Conservation (phyloP, 139 green algal species). For the Chlamydomonas sp. region DNA sequence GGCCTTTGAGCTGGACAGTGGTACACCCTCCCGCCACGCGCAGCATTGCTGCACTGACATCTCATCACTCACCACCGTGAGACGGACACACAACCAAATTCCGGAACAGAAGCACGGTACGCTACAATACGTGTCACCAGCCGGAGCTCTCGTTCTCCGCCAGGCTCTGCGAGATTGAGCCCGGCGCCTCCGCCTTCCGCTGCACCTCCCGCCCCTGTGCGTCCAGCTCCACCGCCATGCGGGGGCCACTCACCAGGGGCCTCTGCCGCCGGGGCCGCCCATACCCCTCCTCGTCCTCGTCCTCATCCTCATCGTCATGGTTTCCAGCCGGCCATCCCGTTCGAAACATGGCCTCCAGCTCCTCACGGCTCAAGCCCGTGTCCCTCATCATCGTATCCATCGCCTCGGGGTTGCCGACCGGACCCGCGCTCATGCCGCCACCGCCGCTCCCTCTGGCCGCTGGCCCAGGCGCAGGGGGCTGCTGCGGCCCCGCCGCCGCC, state of each 20-base stretch:
- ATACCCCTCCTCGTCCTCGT: not conserved
- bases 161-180: not conserved
- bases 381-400: too few relatives aligned
- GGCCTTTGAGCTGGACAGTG: too few relatives aligned
- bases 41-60: too few relatives aligned
- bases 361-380: too few relatives aligned
- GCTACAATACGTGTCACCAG: not conserved
- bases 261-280: not conserved
- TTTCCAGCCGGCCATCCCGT: not conserved
- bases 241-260: not conserved
- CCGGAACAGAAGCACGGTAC: too few relatives aligned
- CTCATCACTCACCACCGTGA: too few relatives aligned
- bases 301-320: not conserved
- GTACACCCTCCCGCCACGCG: too few relatives aligned
- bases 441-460: not conserved
- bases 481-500: too few relatives aligned
- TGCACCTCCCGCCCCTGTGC: not conserved
- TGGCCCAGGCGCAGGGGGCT: too few relatives aligned
- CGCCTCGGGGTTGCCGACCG: too few relatives aligned
- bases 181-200: not conserved
- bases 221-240: not conserved
- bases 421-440: not conserved
- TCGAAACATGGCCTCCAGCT: too few relatives aligned
- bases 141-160: slow-evolving; percentile 5
- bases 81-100: too few relatives aligned